Evolutionary conservation across 371 early-diverging fungal genomes (phyloP), one percentile per base, ranked within the genome.

Genomic region (Capillidium heterosporum): DNA sequence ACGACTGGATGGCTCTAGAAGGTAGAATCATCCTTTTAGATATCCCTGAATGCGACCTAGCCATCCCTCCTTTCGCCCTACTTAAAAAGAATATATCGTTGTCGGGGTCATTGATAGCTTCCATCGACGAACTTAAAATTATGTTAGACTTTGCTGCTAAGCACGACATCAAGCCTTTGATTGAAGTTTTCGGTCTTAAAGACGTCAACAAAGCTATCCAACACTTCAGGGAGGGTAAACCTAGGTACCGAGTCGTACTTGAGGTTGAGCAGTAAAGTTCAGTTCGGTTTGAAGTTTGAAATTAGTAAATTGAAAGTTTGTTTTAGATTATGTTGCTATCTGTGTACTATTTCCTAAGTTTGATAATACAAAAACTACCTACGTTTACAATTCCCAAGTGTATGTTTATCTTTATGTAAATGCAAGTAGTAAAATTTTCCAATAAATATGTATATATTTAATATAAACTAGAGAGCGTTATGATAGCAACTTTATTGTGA

Each of bases 71-170:
- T 1, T 26, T 48, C 24, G 59, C 69, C n/a, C 58, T 90, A 41
- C 60, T 83, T 29, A 1, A 8, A 4, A 57, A 67, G 41, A 67
- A 77, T 50, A 67, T 77, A 4, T 62, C 66, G 1, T 59, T 90
- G 19, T 69, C 65, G 5, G 89, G 86, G 1, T 85, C 82, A 10
- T 63, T 78, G 57, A 84, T 87, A 53, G 89, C 87, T 39, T 72
- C 76, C 32, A 60, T 62, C 40, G 65, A 62, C 1, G 71, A 71
- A 28, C 59, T 85, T 23, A 61, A 64, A 23, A 78, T 79, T 55
- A 83, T 82, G 75, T 69, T 91, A 5, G 70, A 70, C 15, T 80
- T 88, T 64, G 83, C 87, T 0, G 73, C 74, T 57, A 62, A 82
- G 63, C 72, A 77, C 47, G 67, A 72, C 42, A 78, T 87, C 31